Evolutionary conservation across 1,284 basidiomycete genomes (phyloP), one percentile per base, ranked within the genome.

Genomic region (Cryptococcus jaspeensis): DNA sequence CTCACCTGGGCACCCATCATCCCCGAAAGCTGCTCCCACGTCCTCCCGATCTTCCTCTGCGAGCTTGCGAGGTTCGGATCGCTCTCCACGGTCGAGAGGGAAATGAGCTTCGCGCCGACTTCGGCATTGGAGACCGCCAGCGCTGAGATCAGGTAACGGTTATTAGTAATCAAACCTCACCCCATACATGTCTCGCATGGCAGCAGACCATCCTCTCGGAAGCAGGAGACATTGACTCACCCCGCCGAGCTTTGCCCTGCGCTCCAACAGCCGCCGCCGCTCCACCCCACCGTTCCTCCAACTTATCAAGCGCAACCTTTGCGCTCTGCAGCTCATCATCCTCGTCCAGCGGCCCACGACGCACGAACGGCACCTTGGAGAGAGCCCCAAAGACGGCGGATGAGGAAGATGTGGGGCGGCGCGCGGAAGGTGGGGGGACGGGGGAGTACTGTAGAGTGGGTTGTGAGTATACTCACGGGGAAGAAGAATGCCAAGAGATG

Each of bases 261-360:
- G 86, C 88, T 69, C 93, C 92, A 32, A 96, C 84, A 1, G 88
- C 85, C 69, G 89, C 91, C 2, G 92, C 90, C 1, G 90, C 87
- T 39, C 91, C 90, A 61, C 89, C 90, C 76, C 93, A 94, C 62
- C 90, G 87, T 0, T 85, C 84, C 76, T 96, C 93, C 7, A 96
- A 80, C 73, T 88, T 90, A 25, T 92, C 93, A 53, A 95, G 80
- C 70, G 94, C 90, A 62, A 90, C 89, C 52, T 91, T 85, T n/a
- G 93, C 90, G 47, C 85, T 81, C 66, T 90, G 87, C 23, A 97
- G 81, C 58, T 89, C 89, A 74, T 82, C 80, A 54, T 81, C 80
- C 45, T 79, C 78, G 53, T 81, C 79, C 36, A 77, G 68, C 0
- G 77, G 75, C 0, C 75, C 73, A 18, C 76, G 61, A 37, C 71